Percentiles rank a stretch among this genome's conserved stretches.
phyloP scores from a whole-genome alignment of 2,329 filamentous ascomycete genomes.

The Fusarium xyrophilum region DNA sequence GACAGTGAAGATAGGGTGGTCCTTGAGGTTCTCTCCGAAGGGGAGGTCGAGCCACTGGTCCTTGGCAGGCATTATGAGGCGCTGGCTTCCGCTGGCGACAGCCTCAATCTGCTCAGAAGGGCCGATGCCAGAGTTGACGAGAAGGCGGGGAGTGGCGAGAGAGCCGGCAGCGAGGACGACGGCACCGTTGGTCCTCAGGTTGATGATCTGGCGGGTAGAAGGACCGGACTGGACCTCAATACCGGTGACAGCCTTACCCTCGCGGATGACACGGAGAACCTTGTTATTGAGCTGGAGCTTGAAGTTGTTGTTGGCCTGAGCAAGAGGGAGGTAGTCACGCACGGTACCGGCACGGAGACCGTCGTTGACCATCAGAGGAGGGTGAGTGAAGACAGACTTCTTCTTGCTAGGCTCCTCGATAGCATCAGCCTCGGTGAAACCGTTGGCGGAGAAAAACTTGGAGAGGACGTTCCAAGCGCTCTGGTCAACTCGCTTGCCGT shows the following conservation, averaged over 20 bases:
- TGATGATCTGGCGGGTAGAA: conserved; percentile 37
- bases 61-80: conserved; percentile 57
- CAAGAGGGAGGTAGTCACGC: conserved; percentile 72
- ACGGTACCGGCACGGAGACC: conserved; percentile 74
- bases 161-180: conserved; percentile 73
- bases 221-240: conserved; percentile 74
- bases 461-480: conserved; percentile 70
- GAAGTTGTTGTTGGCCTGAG: conserved; percentile 68
- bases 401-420: conserved; percentile 71
- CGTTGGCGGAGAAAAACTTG: conserved; percentile 62
- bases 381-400: conserved; percentile 65
- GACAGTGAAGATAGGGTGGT: conserved; percentile 57
- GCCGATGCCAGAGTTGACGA: conserved; percentile 68
- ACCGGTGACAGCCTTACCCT: conserved; percentile 67
- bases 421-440: conserved; percentile 69
- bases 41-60: conserved; percentile 64
- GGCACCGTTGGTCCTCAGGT: conserved; percentile 33
- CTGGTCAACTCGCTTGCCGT: conserved; percentile 72
- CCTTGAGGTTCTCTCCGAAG: conserved; percentile 65
- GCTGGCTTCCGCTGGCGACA: conserved; percentile 59
- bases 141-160: conserved; percentile 73
- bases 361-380: conserved; percentile 61
- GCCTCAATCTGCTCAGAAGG: conserved; percentile 64
- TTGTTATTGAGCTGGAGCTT: conserved; percentile 70
- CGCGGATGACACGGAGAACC: conserved; percentile 71